Evolutionary conservation across 495 filamentous ascomycete genomes (phyloP).

Genomic region (Podospora pseudopauciseta): DNA sequence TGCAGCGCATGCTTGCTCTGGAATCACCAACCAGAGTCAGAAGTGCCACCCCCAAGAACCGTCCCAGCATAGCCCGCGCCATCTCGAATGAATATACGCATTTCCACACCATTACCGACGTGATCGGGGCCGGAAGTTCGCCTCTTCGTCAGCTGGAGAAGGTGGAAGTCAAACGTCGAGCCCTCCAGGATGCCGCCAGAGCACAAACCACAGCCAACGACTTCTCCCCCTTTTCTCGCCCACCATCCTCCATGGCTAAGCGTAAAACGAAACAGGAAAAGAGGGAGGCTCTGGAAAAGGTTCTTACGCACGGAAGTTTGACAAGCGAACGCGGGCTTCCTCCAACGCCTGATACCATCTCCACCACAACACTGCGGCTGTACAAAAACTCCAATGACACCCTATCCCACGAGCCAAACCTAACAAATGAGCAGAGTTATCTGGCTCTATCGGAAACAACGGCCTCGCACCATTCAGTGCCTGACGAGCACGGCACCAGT

Average conservation of each 20-base stretch:
- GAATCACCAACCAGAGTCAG: slow-evolving; percentile 22
- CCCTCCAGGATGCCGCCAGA: slow-evolving; percentile 23
- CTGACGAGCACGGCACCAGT: slow-evolving; percentile 11
- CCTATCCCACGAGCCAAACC: slow-evolving; percentile 23
- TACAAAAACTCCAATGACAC: slow-evolving; percentile 40
- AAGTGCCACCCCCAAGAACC: slow-evolving; percentile 19
- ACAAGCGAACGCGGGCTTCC: slow-evolving; percentile 38
- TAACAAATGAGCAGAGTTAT: slow-evolving; percentile 24
- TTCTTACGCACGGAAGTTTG: slow-evolving; percentile 36
- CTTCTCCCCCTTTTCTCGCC: slow-evolving; percentile 20
- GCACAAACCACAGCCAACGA: slow-evolving; percentile 26
- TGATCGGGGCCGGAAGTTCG: slow-evolving; percentile 36
- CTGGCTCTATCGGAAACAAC: slow-evolving; percentile 23
- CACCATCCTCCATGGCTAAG: slow-evolving; percentile 20
- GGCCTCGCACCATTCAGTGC: slow-evolving; percentile 18
- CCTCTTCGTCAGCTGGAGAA: slow-evolving; percentile 43
- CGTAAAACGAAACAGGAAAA: slow-evolving; percentile 39
- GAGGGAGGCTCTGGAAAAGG: slow-evolving; percentile 39
- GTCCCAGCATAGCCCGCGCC: slow-evolving; percentile 18
- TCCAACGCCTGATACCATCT: slow-evolving; percentile 54
- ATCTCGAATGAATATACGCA: slow-evolving; percentile 24
- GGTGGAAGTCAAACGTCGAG: slow-evolving; percentile 24
- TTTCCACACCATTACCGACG: slow-evolving; percentile 41
- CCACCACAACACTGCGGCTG: slow-evolving; percentile 46
- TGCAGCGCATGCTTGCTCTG: slow-evolving; percentile 14